phyloP scores from a whole-genome alignment of 2,329 filamentous ascomycete species.

The Clonostachys rhizophaga region DNA sequence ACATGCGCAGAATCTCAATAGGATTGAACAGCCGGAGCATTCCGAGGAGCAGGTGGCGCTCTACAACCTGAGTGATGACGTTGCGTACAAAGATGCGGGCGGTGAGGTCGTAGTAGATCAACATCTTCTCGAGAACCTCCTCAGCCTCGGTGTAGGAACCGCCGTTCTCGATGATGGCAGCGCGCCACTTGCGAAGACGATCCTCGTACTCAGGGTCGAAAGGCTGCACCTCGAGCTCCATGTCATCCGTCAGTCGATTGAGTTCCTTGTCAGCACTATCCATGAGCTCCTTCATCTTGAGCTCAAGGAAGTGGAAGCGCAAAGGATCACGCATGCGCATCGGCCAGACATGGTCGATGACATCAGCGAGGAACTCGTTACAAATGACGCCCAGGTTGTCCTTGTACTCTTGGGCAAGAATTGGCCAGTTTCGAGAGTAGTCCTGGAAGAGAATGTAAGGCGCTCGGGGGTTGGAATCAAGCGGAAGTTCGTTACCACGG shows the following conservation, averaged over 20 bases:
- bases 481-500: slow-evolving; percentile 45
- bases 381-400: slow-evolving; percentile 49
- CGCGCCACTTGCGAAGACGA: slow-evolving; percentile 41
- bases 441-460: slow-evolving; percentile 50
- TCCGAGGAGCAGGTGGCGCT: slow-evolving; percentile 44
- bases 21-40: slow-evolving; percentile 48
- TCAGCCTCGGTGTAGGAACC: slow-evolving; percentile 44
- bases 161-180: slow-evolving; percentile 32
- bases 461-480: slow-evolving; percentile 46
- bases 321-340: slow-evolving; percentile 45
- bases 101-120: slow-evolving; percentile 49
- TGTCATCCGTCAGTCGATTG: slow-evolving; percentile 38
- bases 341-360: slow-evolving; percentile 46
- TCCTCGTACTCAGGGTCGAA: slow-evolving; percentile 50
- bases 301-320: slow-evolving; percentile 41
- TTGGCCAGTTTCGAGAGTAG: slow-evolving; percentile 46
- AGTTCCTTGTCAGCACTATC: slow-evolving; percentile 41
- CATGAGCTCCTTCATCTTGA: slow-evolving; percentile 40
- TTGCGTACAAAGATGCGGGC: slow-evolving; percentile 48
- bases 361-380: slow-evolving; percentile 46
- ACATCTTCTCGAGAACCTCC: slow-evolving; percentile 50
- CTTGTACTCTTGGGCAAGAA: slow-evolving; percentile 47
- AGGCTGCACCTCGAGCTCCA: slow-evolving; percentile 47
- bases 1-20: slow-evolving; percentile 44
- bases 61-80: slow-evolving; percentile 46